phyloP scores from a whole-genome alignment of 768 basidiomycete genomes.

The Pilatotrama ljubarskyi region DNA sequence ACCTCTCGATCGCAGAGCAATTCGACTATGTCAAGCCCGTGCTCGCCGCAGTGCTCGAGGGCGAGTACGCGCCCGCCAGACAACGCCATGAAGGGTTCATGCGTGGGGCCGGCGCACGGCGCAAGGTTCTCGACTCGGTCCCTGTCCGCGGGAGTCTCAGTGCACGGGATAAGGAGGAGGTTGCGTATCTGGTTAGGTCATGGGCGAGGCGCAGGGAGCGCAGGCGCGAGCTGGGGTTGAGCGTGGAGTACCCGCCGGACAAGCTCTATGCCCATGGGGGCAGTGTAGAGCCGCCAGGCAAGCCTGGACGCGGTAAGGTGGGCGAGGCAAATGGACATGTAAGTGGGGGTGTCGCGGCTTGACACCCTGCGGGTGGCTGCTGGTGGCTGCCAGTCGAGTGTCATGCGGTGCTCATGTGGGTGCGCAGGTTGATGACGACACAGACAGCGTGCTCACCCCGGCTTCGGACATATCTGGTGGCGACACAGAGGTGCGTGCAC shows the following conservation, averaged over 20 bases:
- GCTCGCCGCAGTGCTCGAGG: constrained; percentile 57
- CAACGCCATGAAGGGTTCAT: constrained; percentile 55
- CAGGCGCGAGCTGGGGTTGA: constrained; percentile 23
- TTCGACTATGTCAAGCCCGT: constrained; percentile 68
- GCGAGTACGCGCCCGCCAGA: constrained; percentile 53
- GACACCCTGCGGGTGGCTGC: not conserved
- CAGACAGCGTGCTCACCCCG: constrained; percentile 16
- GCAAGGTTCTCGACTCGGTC: constrained; percentile 35
- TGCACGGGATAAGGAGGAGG: constrained; percentile 38
- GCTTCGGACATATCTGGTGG: constrained; percentile 12
- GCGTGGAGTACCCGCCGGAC: constrained; percentile 11
- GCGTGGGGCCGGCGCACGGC: constrained; percentile 52
- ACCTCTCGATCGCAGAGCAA: constrained; percentile 55
- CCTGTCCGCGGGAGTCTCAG: constrained; percentile 41
- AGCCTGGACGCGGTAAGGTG: not conserved
- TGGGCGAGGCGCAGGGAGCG: constrained; percentile 33
- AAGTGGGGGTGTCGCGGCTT: not conserved
- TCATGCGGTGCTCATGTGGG: constrained; percentile 1
- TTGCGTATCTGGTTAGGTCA: constrained; percentile 33
- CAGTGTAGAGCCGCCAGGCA: not conserved
- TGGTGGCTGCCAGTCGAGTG: not conserved
- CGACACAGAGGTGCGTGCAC: constrained; percentile 20
- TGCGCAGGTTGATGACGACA: constrained; percentile 6
- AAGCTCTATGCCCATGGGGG: not conserved
- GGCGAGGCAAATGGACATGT: constrained; percentile 4